Evolutionary conservation across 179 eudicot species (phyloP).

Genomic region (Vitellaria paradoxa): DNA sequence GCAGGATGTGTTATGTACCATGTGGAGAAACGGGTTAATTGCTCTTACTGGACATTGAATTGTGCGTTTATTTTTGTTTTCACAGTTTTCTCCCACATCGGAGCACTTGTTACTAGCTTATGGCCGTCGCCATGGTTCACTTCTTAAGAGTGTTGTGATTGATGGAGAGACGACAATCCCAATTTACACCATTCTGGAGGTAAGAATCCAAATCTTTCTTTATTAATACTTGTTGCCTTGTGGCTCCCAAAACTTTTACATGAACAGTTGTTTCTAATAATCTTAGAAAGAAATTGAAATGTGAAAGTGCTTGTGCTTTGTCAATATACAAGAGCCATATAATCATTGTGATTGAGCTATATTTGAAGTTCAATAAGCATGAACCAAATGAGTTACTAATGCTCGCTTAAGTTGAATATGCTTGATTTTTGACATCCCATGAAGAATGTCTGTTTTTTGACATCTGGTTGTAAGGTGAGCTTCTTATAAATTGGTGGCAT

Average conservation of each 20-base stretch:
- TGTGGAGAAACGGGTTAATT: neutral
- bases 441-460: no score
- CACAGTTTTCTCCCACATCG: conserved; percentile 80
- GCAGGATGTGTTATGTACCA: neutral
- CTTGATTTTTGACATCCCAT: no score
- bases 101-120: conserved; percentile 84
- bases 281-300: neutral
- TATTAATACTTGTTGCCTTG: neutral
- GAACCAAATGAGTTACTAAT: no score
- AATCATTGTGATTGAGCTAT: no score
- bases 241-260: neutral
- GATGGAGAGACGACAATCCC: conserved; percentile 76
- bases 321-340: no score
- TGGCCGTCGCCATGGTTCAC: conserved; percentile 86
- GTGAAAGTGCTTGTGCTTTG: neutral
- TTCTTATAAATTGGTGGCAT: no score
- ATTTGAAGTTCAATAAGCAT: no score
- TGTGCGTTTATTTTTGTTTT: conserved; percentile 6
- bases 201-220: conserved; percentile 17
- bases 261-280: neutral
- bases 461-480: no score
- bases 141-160: conserved; percentile 69
- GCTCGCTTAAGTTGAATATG: no score
- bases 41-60: neutral
- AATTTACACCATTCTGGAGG: conserved; percentile 78